phyloP scores from a whole-genome alignment of 2,329 filamentous ascomycete genomes.

The Eurotiales sp. region DNA sequence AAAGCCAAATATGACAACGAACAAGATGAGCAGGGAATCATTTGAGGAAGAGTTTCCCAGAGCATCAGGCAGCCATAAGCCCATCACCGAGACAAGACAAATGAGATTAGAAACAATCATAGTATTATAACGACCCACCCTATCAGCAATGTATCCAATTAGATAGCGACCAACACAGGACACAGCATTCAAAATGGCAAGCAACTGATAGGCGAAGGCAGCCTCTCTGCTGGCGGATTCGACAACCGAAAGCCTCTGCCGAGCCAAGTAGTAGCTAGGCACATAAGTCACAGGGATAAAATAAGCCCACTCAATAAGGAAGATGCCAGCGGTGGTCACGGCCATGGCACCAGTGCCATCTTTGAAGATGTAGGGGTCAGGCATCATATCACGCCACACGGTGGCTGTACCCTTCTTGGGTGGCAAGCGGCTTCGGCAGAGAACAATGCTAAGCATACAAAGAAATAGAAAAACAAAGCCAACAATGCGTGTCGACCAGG shows the following conservation, averaged over 20 bases:
- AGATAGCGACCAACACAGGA: conserved; percentile 24
- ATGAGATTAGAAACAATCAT: conserved; percentile 20
- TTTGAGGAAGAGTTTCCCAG: conserved; percentile 4
- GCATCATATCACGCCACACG: conserved; percentile 3
- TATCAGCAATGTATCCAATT: conserved; percentile 25
- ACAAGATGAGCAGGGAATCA: conserved; percentile 22
- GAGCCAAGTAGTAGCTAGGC: conserved; percentile 23
- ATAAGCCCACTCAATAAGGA: conserved; percentile 33
- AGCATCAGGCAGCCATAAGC: conserved; percentile 21
- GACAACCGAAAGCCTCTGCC: background rate
- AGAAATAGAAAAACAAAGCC: conserved; percentile 22
- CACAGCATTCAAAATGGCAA: conserved; percentile 30
- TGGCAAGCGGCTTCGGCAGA: conserved; percentile 23
- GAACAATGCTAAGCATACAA: conserved; percentile 20
- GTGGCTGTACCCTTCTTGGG: conserved; percentile 14
- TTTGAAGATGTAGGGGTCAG: background rate
- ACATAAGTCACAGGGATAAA: conserved; percentile 36
- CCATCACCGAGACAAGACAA: conserved; percentile 22
- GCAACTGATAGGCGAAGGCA: conserved; percentile 26
- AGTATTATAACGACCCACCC: conserved; percentile 24
- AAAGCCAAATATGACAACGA: conserved; percentile 32
- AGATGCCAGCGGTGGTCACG: conserved; percentile 26
- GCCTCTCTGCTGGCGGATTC: conserved; percentile 23
- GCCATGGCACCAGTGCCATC: conserved; percentile 13
- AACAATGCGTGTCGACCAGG: conserved; percentile 30